Evolutionary conservation across 2,329 filamentous ascomycete species (phyloP).

Genomic region (Microdochium trichocladiopsis): DNA sequence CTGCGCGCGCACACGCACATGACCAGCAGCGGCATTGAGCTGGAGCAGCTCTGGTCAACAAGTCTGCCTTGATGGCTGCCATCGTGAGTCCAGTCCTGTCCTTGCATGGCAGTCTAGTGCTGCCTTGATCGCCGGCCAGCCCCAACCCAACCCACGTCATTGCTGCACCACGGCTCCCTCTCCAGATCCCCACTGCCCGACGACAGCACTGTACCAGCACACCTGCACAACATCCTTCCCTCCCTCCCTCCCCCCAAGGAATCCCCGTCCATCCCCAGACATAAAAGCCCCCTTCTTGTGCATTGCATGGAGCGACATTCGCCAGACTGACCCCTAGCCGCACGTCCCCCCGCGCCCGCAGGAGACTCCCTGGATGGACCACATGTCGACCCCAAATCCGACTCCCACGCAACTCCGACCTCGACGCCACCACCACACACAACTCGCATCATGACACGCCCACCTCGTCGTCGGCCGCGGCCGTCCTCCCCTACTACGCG

Average conservation of each 20-base stretch:
- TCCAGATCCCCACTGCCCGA: not conserved
- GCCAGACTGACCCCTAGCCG: not conserved
- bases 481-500: constrained; percentile 26
- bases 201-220: not conserved
- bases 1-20: not conserved
- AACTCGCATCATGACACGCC: no score
- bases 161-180: not conserved
- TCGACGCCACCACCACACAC: constrained; percentile 18
- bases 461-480: constrained; percentile 5
- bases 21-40: not conserved
- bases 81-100: constrained; percentile 14
- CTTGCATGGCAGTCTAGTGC: not conserved
- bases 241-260: not conserved
- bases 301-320: not conserved
- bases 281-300: not conserved
- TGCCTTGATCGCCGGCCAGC: not conserved
- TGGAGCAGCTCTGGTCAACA: not conserved
- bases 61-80: constrained; percentile 18
- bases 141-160: not conserved
- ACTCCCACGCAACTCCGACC: constrained; percentile 24
- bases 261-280: not conserved
- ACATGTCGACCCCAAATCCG: constrained; percentile 40
- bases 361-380: constrained; percentile 46
- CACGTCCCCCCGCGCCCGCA: constrained; percentile 9
- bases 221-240: constrained; percentile 16